Evolutionary conservation across 1,139 yeast species (phyloP), one percentile per base, ranked within the genome.

Genomic region (Spathaspora sp.): DNA sequence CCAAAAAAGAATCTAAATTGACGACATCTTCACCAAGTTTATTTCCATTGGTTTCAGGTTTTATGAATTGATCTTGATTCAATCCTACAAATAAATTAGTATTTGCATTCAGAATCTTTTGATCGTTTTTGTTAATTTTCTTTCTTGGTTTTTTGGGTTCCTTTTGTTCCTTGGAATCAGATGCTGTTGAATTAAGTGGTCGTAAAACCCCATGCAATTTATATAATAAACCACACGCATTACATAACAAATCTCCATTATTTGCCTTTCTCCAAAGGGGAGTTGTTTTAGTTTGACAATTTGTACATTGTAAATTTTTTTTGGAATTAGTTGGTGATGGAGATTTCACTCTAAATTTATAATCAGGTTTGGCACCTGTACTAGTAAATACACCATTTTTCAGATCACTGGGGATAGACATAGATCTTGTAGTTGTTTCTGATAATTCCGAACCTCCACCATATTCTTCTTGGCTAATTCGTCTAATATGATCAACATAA

Each of bases 241-340:
- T 74, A 53, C 80, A 74, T 29, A 74, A 59, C 43, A 74, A 63
- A 47, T 71, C 76, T 2, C 79, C 78, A 42, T 65, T 64, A 53
- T 64, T 68, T n/a, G 76, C 63, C 48, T 70, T 72, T 42, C 80
- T 61, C 80, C 80, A 74, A 13, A 74, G 58, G 3, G 80, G 79
- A 2, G 80, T 74, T 2, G 79, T 73, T 48, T 61, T 65, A 8
- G 80, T 74, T 41, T 68, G 71, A 54, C 80, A 74, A 56, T 74
- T 74, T 36, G 76, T 59, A 49, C 80, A 74, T 50, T 71, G 75
- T 34, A 72, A 56, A 1, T 61, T 49, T 45, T 66, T 67, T 47
- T 65, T 61, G 41, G 47, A 23, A 11, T 24, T 27, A 11, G 42
- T 9, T 16, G 44, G 42, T 1, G 43, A 23, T 3, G 39, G 39